Conservation (phyloP, 345 rosid genomes). For the Gossypium rotundifolium region DNA sequence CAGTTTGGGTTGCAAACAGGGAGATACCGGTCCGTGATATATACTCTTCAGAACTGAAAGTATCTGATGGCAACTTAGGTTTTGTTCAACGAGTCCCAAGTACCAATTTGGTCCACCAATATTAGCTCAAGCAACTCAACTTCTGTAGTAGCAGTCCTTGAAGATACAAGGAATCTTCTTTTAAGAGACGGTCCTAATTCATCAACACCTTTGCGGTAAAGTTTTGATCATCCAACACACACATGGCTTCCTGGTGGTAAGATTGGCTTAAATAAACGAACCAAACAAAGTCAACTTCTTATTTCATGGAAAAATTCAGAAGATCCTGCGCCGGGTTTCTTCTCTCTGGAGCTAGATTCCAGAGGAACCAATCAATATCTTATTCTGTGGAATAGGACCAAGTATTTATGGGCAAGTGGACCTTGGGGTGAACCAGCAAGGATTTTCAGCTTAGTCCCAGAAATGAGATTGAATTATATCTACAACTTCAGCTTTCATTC, state of each 20-base stretch:
- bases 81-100: conserved; percentile 41
- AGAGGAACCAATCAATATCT: conserved; percentile 37
- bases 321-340: conserved; percentile 69
- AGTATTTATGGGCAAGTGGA: conserved; percentile 56
- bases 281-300: conserved; percentile 28
- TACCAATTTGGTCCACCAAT: conserved; percentile 60
- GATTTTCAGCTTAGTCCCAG: conserved; percentile 52
- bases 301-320: conserved; percentile 55
- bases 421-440: conserved; percentile 37
- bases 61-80: conserved; percentile 58
- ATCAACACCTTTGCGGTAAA: conserved; percentile 47
- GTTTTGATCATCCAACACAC: conserved; percentile 57
- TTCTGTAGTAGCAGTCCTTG: conserved; percentile 41
- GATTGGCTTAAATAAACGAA: conserved; percentile 38
- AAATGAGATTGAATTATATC: conserved; percentile 42
- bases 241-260: conserved; percentile 76
- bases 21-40: conserved; percentile 45
- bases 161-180: conserved; percentile 55
- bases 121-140: conserved; percentile 21
- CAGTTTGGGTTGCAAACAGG: conserved; percentile 82
- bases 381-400: conserved; percentile 42
- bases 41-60: conserved; percentile 36
- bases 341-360: conserved; percentile 53
- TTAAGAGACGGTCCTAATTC: conserved; percentile 27
- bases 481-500: conserved; percentile 38